Evolutionary conservation across 805 yeast genomes (phyloP).

Genomic region (Cyberlindnera misumaiensis): DNA sequence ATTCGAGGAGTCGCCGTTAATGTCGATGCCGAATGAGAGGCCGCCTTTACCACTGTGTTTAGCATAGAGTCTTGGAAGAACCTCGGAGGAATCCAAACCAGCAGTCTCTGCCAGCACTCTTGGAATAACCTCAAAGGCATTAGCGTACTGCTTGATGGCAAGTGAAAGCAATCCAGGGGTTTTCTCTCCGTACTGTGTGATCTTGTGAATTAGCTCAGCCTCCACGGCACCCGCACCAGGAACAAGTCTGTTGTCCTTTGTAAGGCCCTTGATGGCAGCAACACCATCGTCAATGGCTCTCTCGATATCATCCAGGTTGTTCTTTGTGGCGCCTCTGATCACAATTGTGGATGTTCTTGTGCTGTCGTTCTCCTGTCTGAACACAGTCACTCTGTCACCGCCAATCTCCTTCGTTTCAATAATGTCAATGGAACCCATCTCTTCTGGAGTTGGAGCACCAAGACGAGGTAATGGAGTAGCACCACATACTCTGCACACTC

Average conservation of each 20-base stretch:
- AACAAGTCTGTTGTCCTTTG: conserved; percentile 72
- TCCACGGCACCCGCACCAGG: conserved; percentile 98
- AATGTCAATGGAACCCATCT: conserved; percentile 79
- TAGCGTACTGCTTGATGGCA: conserved; percentile 90
- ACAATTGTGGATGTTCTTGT: conserved; percentile 90
- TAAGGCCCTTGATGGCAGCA: conserved; percentile 79
- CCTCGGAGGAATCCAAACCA: conserved; percentile 85
- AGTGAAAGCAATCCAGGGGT: conserved; percentile 91
- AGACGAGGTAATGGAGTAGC: conserved; percentile 92
- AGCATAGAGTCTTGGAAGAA: conserved; percentile 83
- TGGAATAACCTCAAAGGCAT: conserved; percentile 92
- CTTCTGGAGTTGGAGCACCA: conserved; percentile 94
- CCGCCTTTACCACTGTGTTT: conserved; percentile 57
- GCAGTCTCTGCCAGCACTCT: conserved; percentile 90
- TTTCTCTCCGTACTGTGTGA: conserved; percentile 81
- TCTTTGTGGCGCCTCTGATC: conserved; percentile 94
- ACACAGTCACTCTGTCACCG: conserved; percentile 93
- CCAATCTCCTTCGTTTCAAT: conserved; percentile 94
- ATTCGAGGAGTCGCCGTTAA: conserved; percentile 62
- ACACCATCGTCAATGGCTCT: conserved; percentile 98
- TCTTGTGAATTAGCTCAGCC: conserved; percentile 73
- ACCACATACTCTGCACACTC: conserved; percentile 93
- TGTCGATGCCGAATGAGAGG: conserved; percentile 57
- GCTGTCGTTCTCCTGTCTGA: conserved; percentile 59
- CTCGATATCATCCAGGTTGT: conserved; percentile 88